These are phyloP conservation scores for Parachaetomium inaequale DNA, from an alignment of 495 filamentous ascomycete genomes.

Conservation along the genomic window DNA sequence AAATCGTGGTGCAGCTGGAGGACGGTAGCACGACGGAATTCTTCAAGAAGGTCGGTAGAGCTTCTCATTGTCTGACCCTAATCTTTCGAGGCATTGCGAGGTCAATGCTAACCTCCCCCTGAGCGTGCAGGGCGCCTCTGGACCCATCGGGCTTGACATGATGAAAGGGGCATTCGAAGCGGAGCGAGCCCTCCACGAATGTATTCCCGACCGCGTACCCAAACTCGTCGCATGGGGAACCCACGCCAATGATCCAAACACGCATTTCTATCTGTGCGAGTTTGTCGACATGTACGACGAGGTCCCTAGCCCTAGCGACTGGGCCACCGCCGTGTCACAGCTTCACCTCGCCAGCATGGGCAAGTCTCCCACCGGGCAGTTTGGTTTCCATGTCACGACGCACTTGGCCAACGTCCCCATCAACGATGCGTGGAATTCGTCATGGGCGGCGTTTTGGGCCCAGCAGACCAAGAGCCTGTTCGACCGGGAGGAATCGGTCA, in stretches of 20 bases:
- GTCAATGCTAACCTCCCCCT: not conserved
- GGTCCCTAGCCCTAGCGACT: not conserved
- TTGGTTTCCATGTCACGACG: not conserved
- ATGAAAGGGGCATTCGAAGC: not conserved
- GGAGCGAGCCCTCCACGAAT: not conserved
- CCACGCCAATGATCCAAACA: not conserved
- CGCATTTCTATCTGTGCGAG: not conserved
- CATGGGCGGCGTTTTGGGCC: not conserved
- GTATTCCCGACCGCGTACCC: not conserved
- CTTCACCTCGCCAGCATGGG: not conserved
- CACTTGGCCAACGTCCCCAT: not conserved
- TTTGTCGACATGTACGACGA: not conserved
- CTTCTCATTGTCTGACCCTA: not conserved
- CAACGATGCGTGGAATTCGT: not conserved
- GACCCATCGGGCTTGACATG: not conserved
- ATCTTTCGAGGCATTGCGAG: too few species aligned
- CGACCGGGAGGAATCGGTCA: not conserved
- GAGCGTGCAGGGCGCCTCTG: not conserved
- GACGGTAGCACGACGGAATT: not conserved
- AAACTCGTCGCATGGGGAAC: not conserved
- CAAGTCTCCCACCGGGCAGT: not conserved
- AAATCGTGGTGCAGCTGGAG: not conserved
- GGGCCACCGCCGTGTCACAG: not conserved
- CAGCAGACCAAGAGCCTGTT: not conserved
- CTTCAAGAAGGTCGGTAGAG: not conserved